A percentile compares a stretch with the other conserved stretches of the same genome.
phyloP scores from a whole-genome alignment of 2,329 filamentous ascomycete genomes.

The Paraphaeosphaeria minitans region DNA sequence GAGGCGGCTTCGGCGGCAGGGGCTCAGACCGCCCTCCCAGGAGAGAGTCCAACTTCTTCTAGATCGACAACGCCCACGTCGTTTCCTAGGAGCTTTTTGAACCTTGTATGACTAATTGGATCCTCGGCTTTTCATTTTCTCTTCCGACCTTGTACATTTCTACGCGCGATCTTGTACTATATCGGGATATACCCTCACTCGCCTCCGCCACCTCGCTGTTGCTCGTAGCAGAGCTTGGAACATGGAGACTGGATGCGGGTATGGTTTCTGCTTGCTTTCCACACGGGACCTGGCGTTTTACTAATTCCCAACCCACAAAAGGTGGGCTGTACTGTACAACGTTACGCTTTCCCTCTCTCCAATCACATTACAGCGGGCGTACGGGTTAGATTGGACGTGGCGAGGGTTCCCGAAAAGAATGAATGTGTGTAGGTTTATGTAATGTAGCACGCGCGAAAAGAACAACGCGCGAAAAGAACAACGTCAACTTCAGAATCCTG shows the following conservation, averaged over 20 bases:
- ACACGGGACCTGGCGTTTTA: too few relatives aligned
- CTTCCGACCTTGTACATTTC: conserved; percentile 10
- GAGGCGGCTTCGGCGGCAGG: background rate
- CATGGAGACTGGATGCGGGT: background rate
- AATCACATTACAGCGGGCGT: conserved; percentile 5
- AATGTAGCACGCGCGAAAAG: conserved; percentile 1
- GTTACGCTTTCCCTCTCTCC: conserved; percentile 7
- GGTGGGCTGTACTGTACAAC: too few relatives aligned
- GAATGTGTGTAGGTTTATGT: background rate
- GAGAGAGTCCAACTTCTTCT: background rate
- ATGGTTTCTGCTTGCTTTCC: too few relatives aligned
- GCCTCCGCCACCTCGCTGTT: background rate
- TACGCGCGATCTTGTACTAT: conserved; percentile 10
- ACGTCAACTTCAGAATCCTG: background rate
- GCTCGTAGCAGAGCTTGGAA: background rate
- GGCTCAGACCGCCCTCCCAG: background rate
- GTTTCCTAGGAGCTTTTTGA: background rate
- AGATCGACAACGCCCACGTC: background rate
- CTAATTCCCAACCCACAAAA: too few relatives aligned
- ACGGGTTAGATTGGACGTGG: background rate
- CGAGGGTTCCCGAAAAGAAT: background rate
- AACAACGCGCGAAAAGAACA: background rate
- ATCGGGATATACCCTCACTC: conserved; percentile 14
- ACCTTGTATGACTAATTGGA: background rate
- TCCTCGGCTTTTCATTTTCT: background rate